phyloP scores from a whole-genome alignment of 1,139 yeast genomes.

The Kodamaea sp. region DNA sequence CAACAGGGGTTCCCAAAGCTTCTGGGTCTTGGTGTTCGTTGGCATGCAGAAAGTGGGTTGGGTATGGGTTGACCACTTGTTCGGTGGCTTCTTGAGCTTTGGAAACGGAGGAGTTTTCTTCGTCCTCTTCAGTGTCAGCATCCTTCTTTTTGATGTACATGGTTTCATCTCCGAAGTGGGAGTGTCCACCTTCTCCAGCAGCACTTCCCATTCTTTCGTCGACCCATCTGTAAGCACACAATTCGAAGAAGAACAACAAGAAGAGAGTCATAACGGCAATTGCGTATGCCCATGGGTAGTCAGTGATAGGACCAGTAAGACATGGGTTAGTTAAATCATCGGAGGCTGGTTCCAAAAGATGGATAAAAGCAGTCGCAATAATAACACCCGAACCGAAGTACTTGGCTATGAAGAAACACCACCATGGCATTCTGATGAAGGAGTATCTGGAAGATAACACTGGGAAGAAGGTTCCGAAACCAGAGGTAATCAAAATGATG shows the following conservation, averaged over 20 bases:
- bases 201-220: slow-evolving; percentile 27
- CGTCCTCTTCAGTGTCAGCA: slow-evolving; percentile 18
- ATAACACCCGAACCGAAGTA: slow-evolving; percentile 94
- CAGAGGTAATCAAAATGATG: slow-evolving; percentile 61
- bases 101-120: slow-evolving; percentile 11
- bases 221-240: slow-evolving; percentile 53
- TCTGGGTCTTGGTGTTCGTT: slow-evolving; percentile 57
- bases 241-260: slow-evolving; percentile 54
- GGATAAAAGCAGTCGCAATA: slow-evolving; percentile 85
- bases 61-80: slow-evolving; percentile 26
- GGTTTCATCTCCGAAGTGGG: slow-evolving; percentile 51
- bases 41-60: slow-evolving; percentile 51
- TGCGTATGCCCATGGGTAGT: slow-evolving; percentile 66
- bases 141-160: slow-evolving; percentile 27
- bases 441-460: slow-evolving; percentile 56
- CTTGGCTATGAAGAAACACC: slow-evolving; percentile 71
- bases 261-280: slow-evolving; percentile 59
- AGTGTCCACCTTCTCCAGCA: slow-evolving; percentile 33
- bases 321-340: slow-evolving; percentile 54
- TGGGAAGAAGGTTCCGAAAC: slow-evolving; percentile 62
- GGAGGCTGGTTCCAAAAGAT: slow-evolving; percentile 76
- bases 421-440: slow-evolving; percentile 52
- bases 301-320: slow-evolving; percentile 55
- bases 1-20: slow-evolving; percentile 42
- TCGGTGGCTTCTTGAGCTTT: slow-evolving; percentile 21